Conservation (phyloP, 1,284 basidiomycete genomes). For the Jaminaea rosea region DNA sequence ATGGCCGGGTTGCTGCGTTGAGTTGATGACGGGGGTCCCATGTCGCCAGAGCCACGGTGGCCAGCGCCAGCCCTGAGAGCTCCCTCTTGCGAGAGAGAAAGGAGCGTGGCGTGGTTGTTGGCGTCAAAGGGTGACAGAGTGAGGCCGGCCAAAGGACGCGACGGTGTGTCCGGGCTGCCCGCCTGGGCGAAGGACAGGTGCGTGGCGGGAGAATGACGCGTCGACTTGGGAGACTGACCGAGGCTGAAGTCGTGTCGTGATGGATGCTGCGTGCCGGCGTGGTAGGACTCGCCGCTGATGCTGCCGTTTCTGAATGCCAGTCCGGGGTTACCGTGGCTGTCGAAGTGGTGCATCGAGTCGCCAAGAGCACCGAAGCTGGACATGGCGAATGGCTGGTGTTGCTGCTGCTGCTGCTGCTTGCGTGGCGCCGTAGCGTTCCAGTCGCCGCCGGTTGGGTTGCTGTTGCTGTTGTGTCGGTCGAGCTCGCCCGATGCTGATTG, state of each 20-base stretch:
- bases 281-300: neutral
- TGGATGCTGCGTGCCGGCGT: neutral
- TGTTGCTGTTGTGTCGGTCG: neutral
- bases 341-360: neutral
- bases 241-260: neutral
- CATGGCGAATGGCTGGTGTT: no score
- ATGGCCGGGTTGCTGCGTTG: no score
- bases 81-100: neutral
- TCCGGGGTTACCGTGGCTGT: neutral
- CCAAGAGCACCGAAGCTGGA: neutral
- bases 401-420: no score
- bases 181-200: neutral
- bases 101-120: neutral
- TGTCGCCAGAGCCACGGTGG: neutral
- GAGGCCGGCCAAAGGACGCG: neutral
- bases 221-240: neutral
- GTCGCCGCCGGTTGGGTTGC: no score
- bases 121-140: neutral
- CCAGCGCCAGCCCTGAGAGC: no score
- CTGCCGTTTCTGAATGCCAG: neutral
- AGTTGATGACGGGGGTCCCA: neutral
- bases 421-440: no score
- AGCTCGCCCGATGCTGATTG: neutral
- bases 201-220: neutral
- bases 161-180: neutral